These are phyloP conservation scores for Metschnikowia cerradonensis DNA, from an alignment of 805 yeast genomes.

Conservation along the genomic window DNA sequence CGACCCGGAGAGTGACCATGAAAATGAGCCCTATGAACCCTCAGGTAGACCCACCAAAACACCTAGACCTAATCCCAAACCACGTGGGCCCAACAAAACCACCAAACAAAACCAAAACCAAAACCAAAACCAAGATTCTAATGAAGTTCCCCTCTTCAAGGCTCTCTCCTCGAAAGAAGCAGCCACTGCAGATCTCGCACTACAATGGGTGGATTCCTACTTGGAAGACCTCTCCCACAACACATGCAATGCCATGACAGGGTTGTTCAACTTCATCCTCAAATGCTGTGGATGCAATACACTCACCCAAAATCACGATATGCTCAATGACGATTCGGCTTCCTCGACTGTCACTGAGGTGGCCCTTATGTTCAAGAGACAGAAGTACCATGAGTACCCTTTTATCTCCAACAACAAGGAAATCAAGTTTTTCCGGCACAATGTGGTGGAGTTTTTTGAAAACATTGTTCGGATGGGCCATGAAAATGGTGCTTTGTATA, in stretches of 20 bases:
- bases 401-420: constrained; percentile 48
- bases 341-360: constrained; percentile 70
- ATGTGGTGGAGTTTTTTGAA: constrained; percentile 53
- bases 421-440: constrained; percentile 44
- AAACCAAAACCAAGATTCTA: background rate
- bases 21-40: too few species aligned
- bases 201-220: constrained; percentile 37
- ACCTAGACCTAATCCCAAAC: background rate
- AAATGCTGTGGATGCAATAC: constrained; percentile 69
- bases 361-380: constrained; percentile 56
- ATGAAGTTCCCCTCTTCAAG: constrained; percentile 28
- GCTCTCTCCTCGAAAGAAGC: constrained; percentile 31
- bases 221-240: constrained; percentile 18
- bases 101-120: background rate
- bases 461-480: constrained; percentile 50
- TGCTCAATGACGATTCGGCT: constrained; percentile 64
- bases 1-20: too few species aligned
- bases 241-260: constrained; percentile 44
- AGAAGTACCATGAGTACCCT: constrained; percentile 67
- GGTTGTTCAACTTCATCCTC: constrained; percentile 63
- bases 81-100: background rate
- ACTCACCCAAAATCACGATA: constrained; percentile 71
- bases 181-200: constrained; percentile 30
- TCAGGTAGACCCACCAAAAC: background rate
- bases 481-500: constrained; percentile 59